Percentiles rank a stretch among this genome's conserved stretches.
These are phyloP conservation scores for Tricholoma sp. DNA, from an alignment of 768 basidiomycete species.

Conservation along the genomic window DNA sequence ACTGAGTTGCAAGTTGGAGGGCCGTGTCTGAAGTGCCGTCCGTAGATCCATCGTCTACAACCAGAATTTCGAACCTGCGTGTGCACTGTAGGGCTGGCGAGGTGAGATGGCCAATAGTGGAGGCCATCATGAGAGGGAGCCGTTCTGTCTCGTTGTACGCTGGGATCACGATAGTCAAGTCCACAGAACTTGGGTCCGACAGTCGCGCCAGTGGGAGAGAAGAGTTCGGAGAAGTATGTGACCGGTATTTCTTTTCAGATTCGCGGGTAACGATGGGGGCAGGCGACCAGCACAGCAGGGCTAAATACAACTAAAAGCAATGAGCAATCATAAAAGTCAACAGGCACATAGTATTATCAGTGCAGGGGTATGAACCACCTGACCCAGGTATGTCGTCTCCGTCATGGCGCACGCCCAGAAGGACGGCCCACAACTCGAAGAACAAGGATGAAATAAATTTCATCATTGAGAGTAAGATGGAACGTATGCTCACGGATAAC, in stretches of 20 bases:
- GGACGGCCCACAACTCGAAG: conserved; percentile 70
- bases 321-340: conserved; percentile 9
- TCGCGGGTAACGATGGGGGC: conserved; percentile 52
- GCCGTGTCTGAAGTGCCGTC: conserved; percentile 70
- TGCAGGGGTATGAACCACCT: conserved; percentile 33
- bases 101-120: conserved; percentile 62
- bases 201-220: conserved; percentile 53
- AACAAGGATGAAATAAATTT: conserved; percentile 83
- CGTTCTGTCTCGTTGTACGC: conserved; percentile 89
- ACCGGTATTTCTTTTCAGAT: conserved; percentile 69
- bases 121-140: conserved; percentile 77
- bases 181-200: conserved; percentile 52
- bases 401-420: conserved; percentile 46
- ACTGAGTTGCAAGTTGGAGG: conserved; percentile 54
- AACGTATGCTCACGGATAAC: conserved; percentile 31
- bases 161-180: conserved; percentile 80
- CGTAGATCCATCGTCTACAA: conserved; percentile 86
- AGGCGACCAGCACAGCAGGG: conserved; percentile 74
- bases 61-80: conserved; percentile 73
- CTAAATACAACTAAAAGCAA: conserved; percentile 54
- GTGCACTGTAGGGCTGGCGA: conserved; percentile 28
- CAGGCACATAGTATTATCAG: conserved; percentile 24
- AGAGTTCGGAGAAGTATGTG: conserved; percentile 45
- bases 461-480: conserved; percentile 41
- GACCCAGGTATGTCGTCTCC: conserved; percentile 60